phyloP scores from a whole-genome alignment of 371 early-diverging fungal genomes.

The Saksenaea oblongispora region DNA sequence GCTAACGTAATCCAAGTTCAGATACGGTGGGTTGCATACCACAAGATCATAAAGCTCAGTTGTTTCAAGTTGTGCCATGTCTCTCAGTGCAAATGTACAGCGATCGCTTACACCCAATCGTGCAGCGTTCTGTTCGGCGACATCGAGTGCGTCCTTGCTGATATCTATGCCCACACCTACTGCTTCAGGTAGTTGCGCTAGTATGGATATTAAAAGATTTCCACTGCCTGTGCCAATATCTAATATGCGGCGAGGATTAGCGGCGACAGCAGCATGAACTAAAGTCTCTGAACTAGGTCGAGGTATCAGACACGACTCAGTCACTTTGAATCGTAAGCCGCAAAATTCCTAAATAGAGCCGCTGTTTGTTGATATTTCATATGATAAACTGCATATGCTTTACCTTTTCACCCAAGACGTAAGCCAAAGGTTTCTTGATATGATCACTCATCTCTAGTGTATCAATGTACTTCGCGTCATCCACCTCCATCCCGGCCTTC shows the following conservation, averaged over 20 bases:
- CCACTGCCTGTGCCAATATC: constrained; percentile 83
- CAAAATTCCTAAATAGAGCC: constrained; percentile 50
- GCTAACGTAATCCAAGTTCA: constrained; percentile 34
- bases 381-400: background rate
- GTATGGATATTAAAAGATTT: constrained; percentile 64
- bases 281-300: constrained; percentile 70
- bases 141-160: constrained; percentile 54
- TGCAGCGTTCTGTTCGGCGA: constrained; percentile 53
- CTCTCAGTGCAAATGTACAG: constrained; percentile 33
- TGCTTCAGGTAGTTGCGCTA: constrained; percentile 26
- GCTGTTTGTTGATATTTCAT: background rate
- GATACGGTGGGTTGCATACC: constrained; percentile 79
- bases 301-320: constrained; percentile 70
- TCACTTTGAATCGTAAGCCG: constrained; percentile 57
- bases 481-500: constrained; percentile 31
- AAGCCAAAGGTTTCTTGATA: constrained; percentile 55
- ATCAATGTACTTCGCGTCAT: constrained; percentile 6
- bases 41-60: constrained; percentile 57
- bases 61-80: constrained; percentile 39
- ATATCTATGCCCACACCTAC: constrained; percentile 70
- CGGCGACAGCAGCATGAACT: constrained; percentile 45
- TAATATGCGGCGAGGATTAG: constrained; percentile 34
- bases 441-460: constrained; percentile 21
- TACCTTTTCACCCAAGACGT: constrained; percentile 58
- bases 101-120: constrained; percentile 32